phyloP scores from a whole-genome alignment of 2,329 filamentous ascomycete genomes.

The Aureobasidium leucospermi region DNA sequence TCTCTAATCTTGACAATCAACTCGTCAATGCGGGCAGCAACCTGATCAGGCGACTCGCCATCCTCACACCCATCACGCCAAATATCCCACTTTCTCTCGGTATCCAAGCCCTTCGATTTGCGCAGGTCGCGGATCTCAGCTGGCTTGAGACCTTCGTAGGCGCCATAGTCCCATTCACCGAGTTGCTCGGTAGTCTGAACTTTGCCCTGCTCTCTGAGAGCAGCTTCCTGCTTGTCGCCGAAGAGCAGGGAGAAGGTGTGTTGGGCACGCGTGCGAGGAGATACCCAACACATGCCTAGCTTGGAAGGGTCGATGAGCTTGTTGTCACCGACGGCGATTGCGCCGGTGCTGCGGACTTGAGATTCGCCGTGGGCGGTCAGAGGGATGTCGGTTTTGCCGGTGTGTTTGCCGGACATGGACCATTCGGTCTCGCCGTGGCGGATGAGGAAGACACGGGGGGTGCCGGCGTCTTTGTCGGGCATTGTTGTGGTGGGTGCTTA shows the following conservation, averaged over 20 bases:
- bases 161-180: slow-evolving; percentile 55
- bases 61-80: slow-evolving; percentile 79
- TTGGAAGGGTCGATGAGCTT: slow-evolving; percentile 76
- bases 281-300: slow-evolving; percentile 66
- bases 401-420: slow-evolving; percentile 76
- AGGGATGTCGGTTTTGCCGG: slow-evolving; percentile 74
- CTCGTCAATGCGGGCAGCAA: slow-evolving; percentile 64
- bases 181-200: slow-evolving; percentile 46
- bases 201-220: slow-evolving; percentile 45
- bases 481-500: slow-evolving; percentile 17
- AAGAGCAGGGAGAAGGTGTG: slow-evolving; percentile 77
- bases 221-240: slow-evolving; percentile 21
- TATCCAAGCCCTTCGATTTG: slow-evolving; percentile 32
- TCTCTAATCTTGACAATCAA: slow-evolving; percentile 70
- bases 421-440: slow-evolving; percentile 95
- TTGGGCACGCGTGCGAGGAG: slow-evolving; percentile 76
- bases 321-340: slow-evolving; percentile 75
- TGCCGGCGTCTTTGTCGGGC: slow-evolving; percentile 32
- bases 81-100: slow-evolving; percentile 63
- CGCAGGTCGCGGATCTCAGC: slow-evolving; percentile 43
- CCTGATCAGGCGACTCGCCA: slow-evolving; percentile 56
- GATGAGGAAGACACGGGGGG: slow-evolving; percentile 45
- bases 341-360: slow-evolving; percentile 58
- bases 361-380: slow-evolving; percentile 66
- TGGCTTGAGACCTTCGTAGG: slow-evolving; percentile 52